Evolutionary conservation across 495 filamentous ascomycete genomes (phyloP), one percentile per base, ranked within the genome.

Genomic region (Penicillium bovifimosum): DNA sequence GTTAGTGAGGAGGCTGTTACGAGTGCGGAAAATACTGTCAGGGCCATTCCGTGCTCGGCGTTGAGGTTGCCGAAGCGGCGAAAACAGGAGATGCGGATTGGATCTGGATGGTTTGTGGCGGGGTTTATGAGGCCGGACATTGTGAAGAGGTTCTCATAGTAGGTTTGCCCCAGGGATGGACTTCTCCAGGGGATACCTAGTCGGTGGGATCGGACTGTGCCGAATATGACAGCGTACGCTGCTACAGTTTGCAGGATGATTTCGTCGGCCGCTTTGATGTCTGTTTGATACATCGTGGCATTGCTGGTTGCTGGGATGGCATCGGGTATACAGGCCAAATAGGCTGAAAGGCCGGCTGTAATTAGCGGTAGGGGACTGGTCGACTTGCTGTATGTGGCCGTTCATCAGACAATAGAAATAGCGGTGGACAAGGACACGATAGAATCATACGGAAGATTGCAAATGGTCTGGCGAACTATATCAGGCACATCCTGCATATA

Each of bases 1-100:
- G 72, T 58, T 5, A 72, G 47, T 0, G 69, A 64, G 0, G 72
- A 72, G 0, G 65, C 61, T 8, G 67, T 68, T 2, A 64, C 64
- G 1, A 75, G 42, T 6, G 68, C 44, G 0, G 67, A 65, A 31
- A 71, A 72, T 1, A 67, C 67, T 2, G 63, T 58, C 0, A 67
- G 35, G 0, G 67, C 68, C 60, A 72, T 67, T 9, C 68, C 69
- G 28, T 71, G 67, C 35, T 75, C 69, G 2, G 65, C 57, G 34
- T 66, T 67, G 14, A 72, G 60, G 41, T 65, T 61, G 7, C 58
- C 54, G n/a, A 71, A 67, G 13, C 62, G 66, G 9, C 67, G 64
- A 47, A 69, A 72, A 41, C 59, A 66, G 13, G 62, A 61, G 5
- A 71, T 24, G 8, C 60, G 55, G 0, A 58, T 18, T 0, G 61